Base-by-base conservation (phyloP, 495 filamentous ascomycete genomes). In the Pseudoneurospora amorphoporcata region DNA sequence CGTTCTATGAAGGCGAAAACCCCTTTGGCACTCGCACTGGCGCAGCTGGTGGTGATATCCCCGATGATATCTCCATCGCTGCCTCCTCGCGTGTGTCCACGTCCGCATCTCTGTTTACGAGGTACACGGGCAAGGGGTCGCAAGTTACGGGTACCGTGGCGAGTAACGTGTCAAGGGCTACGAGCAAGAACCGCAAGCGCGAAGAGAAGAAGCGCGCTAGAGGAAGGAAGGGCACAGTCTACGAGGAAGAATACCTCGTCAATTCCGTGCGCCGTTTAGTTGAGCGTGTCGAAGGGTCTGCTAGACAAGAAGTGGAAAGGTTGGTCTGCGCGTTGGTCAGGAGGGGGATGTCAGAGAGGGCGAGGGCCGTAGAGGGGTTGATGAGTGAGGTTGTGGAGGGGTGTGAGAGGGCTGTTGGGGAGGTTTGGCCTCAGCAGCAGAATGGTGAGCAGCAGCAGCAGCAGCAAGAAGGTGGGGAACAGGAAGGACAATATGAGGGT, bases 181-280 rank as follows among this genome's bases (percentile, higher is more conserved):
- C 93, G 39, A 91, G 89, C 69, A 94, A 93, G 84, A 97, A 94
- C 73, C 87, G 93, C 17, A 85, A 89, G 17, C 84, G 92, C 17
- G 95, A 98, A 80, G 95, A 99, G 85, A 90, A 97, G 76, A 99
- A 99, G 88, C 87, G 94, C 8, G 95, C 95, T 1, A 86, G 92
- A 37, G 95, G 95, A 16, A 93, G 97, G 80, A 97, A 98, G 85
- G 95, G 95, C 17, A 97, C 91, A 53, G 91, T 99, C 5, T 99
- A 98, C 79, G 95, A 99, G 77, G 95, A 98, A 79, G 95, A 98
- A 81, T 98, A 99, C 79, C 86, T 99, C 12, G 89, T 97, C 61
- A 95, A 92, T 76, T 93, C 90, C 74, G 89, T 97, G 41, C 85
- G 90, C n/a, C 84, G 95, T 42, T 84, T 98, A 45, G 88, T 97